Evolutionary conservation across 1,284 basidiomycete genomes (phyloP), one percentile per base, ranked within the genome.

Genomic region (Ustilago curta): DNA sequence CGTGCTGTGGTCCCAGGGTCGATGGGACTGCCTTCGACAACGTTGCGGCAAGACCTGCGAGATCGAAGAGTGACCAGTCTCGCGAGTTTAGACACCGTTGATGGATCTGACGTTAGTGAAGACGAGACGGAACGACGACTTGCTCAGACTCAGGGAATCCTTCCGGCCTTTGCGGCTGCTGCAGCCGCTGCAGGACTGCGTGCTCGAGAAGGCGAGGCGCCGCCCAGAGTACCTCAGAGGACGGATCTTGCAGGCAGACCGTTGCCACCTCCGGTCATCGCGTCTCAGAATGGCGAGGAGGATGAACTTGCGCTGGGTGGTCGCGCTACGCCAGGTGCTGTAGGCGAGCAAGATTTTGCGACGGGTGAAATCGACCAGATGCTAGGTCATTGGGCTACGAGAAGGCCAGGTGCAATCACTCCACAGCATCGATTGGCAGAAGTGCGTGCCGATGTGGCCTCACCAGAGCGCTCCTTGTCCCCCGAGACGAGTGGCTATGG

Each of bases 231-330:
- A 35, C 75, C 79, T 35, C 71, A 69, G 51, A 62, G 79, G 4
- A 79, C 76, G 21, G 79, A 79, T 40, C 59, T 78, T 11, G 74
- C 79, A 23, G 78, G 80, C 37, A 51, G 77, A 5, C 76, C 79
- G 1, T 58, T 83, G 54, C 82, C 81, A 27, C 79, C 81, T 39
- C 82, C 82, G 0, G 78, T 83, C 23, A 83, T 83, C 48, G 81
- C 80, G 23, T 70, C 69, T 47, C 73, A 76, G 43, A 68, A 71
- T 14, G 72, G 58, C 29, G 65, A 76, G 11, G 70, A 73, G 32
- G 75, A 77, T 32, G 59, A 77, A 42, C 59, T 78, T 32, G 78
- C 69, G 39, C 63, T 68, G 14, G 76, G 76, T 11, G 78, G 76
- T 12, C 59, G 73, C 37, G 69, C 77, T n/a, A 78, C 76, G 14